Conservation (phyloP, 2,329 filamentous ascomycete genomes). For the Ophiostoma perfectum region DNA sequence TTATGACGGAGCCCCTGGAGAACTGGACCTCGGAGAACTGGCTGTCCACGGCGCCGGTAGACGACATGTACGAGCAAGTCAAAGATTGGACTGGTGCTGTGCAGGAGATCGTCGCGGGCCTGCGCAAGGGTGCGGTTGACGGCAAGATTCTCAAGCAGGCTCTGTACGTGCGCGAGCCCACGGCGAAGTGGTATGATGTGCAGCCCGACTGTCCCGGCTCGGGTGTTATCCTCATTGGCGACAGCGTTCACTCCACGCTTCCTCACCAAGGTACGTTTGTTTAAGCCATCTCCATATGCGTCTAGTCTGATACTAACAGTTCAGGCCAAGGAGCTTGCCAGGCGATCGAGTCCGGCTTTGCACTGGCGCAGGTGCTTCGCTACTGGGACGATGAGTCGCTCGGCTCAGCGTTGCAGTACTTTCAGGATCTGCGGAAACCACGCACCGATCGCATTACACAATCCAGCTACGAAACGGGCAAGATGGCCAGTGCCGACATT, state of each 20-base stretch:
- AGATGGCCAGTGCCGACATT: slow-evolving; percentile 26
- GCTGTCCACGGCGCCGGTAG: slow-evolving; percentile 36
- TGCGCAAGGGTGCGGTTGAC: slow-evolving; percentile 39
- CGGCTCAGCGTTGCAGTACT: slow-evolving; percentile 21
- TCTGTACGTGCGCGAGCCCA: slow-evolving; percentile 31
- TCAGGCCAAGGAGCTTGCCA: slow-evolving; percentile 41
- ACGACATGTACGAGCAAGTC: slow-evolving; percentile 40
- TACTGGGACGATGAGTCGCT: slow-evolving; percentile 25
- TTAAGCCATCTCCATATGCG: too few relatives aligned
- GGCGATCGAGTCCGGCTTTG: slow-evolving; percentile 38
- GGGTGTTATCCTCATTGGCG: slow-evolving; percentile 46
- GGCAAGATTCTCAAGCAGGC: slow-evolving; percentile 29
- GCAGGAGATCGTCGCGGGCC: slow-evolving; percentile 37
- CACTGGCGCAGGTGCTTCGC: slow-evolving; percentile 30
- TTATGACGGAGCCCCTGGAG: slow-evolving; percentile 27
- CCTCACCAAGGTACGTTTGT: slow-evolving; percentile 41
- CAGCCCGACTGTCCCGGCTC: slow-evolving; percentile 43
- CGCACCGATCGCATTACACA: slow-evolving; percentile 24
- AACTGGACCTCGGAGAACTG: slow-evolving; percentile 26
- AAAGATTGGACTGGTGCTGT: slow-evolving; percentile 39
- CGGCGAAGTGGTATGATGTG: slow-evolving; percentile 44
- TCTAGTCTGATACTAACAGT: neutral
- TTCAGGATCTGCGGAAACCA: slow-evolving; percentile 26
- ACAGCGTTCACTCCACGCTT: slow-evolving; percentile 51
- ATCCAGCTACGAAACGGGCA: slow-evolving; percentile 25